Evolutionary conservation across 495 filamentous ascomycete genomes (phyloP).

Genomic region (Tuber microsphaerosporum): DNA sequence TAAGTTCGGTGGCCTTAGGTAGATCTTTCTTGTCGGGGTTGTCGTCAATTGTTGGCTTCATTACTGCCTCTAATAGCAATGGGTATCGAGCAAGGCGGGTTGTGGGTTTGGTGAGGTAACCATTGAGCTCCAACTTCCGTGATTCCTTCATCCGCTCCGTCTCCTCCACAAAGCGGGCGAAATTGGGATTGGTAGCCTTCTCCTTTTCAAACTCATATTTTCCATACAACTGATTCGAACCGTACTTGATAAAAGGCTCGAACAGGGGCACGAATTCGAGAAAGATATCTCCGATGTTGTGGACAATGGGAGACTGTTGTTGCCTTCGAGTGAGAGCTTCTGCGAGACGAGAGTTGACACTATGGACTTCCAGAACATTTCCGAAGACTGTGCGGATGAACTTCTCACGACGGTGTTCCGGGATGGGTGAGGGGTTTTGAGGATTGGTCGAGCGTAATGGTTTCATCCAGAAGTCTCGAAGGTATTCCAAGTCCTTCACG

Average conservation of each 20-base stretch:
- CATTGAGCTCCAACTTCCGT: constrained; percentile 92
- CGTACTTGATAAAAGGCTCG: constrained; percentile 93
- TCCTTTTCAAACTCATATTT: constrained; percentile 99
- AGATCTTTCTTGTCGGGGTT: constrained; percentile 87
- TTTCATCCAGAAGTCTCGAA: constrained; percentile 98
- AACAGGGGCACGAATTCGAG: constrained; percentile 84
- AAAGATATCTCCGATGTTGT: constrained; percentile 90
- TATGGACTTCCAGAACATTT: constrained; percentile 90
- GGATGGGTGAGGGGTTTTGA: constrained; percentile 71
- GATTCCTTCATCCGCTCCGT: constrained; percentile 94
- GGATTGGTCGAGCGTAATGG: constrained; percentile 65
- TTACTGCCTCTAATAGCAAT: constrained; percentile 80
- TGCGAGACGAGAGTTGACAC: constrained; percentile 78
- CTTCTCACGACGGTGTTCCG: constrained; percentile 74
- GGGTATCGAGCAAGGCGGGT: constrained; percentile 94
- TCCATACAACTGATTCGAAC: constrained; percentile 89
- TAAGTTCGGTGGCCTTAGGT: constrained; percentile 73
- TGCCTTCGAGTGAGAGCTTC: constrained; percentile 82
- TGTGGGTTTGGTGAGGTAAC: constrained; percentile 96
- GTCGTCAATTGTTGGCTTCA: constrained; percentile 78
- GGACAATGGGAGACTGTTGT: constrained; percentile 78
- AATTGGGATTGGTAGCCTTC: constrained; percentile 73
- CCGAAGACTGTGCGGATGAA: constrained; percentile 93
- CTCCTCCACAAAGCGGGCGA: constrained; percentile 90
- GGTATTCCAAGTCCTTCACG: constrained; percentile 96